Base-by-base conservation (phyloP, 1,284 basidiomycete genomes). In the Sparassis latifolia region DNA sequence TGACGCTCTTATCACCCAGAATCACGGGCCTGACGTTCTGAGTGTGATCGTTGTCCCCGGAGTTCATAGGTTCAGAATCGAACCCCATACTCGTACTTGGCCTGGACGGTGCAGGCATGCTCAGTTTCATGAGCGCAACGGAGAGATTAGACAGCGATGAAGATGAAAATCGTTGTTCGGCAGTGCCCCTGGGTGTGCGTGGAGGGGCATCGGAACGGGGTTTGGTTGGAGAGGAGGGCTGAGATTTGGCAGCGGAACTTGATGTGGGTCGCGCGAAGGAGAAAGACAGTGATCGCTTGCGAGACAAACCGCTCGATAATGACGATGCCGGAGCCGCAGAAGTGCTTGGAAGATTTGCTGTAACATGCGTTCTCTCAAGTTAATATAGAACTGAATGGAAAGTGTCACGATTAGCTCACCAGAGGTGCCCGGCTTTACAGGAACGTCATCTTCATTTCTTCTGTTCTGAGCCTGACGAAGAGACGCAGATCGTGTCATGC, bases 11-110 rank as follows among this genome's bases (percentile, higher is more conserved):
- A 20, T 20, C 20, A 20, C 20, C 20, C 20, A 20, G 20, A 20
- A 1, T 20, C 20, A 20, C 20, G 20, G 20, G 20, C 20, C 20
- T 20, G 20, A 20, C 20, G 20, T 20, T 20, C 20, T 20, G 20
- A 20, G 20, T 20, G 20, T 20, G 20, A 20, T 20, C 20, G 20
- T 20, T 20, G 20, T 20, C 20, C 20, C 12, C 35, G 35, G 35
- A 37, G 12, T 37, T 6, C 12, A 37, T 7, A 6, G 35, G 35
- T 37, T 37, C 12, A 12, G 63, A 56, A 59, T 76, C 76, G 59
- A 86, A 84, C 31, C 82, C 84, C 68, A 86, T 67, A 52, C 79
- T 83, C 1, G 82, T 84, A 50, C 73, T 84, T 2, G 84, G 82
- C 41, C 84, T 65, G 28, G 70, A 69, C 3, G 83, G 84, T 1